These are phyloP conservation scores for Thymus quinquecostatus DNA, from an alignment of 257 asterid genomes.

Conservation along the genomic window DNA sequence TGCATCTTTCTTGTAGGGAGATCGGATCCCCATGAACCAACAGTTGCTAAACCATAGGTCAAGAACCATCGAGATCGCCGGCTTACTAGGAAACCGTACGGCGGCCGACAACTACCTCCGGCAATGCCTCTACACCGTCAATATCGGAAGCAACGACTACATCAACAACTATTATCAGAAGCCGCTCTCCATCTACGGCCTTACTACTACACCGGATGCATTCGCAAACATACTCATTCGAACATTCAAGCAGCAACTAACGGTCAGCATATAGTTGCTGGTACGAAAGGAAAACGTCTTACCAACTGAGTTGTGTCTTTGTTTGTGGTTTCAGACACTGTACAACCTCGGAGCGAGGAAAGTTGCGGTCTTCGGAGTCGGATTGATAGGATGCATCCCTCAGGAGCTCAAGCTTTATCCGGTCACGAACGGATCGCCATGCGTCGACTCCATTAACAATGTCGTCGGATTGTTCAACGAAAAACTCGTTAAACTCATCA, in stretches of 20 bases:
- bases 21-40: constrained; percentile 2
- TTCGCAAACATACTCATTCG: constrained; percentile 46
- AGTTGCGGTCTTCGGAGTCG: constrained; percentile 51
- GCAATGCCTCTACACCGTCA: constrained; percentile 52
- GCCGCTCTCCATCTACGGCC: constrained; percentile 28
- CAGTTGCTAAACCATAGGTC: constrained; percentile 41
- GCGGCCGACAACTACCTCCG: constrained; percentile 27
- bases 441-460: constrained; percentile 47
- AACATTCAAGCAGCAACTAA: constrained; percentile 31
- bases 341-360: constrained; percentile 57
- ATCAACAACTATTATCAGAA: constrained; percentile 49
- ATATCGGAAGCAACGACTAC: constrained; percentile 69
- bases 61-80: constrained; percentile 17
- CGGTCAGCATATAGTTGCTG: constrained; percentile 18
- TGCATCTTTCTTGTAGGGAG: too few relatives aligned
- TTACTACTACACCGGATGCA: constrained; percentile 32
- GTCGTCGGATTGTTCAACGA: constrained; percentile 40
- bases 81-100: constrained; percentile 8
- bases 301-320: too few relatives aligned
- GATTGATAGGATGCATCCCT: constrained; percentile 54
- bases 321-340: constrained; percentile 33
- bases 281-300: too few relatives aligned
- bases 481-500: constrained; percentile 41
- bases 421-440: constrained; percentile 36
- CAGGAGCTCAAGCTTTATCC: constrained; percentile 25